Evolutionary conservation across 2,329 filamentous ascomycete species (phyloP).

Genomic region (Teratosphaeriaceae sp.): DNA sequence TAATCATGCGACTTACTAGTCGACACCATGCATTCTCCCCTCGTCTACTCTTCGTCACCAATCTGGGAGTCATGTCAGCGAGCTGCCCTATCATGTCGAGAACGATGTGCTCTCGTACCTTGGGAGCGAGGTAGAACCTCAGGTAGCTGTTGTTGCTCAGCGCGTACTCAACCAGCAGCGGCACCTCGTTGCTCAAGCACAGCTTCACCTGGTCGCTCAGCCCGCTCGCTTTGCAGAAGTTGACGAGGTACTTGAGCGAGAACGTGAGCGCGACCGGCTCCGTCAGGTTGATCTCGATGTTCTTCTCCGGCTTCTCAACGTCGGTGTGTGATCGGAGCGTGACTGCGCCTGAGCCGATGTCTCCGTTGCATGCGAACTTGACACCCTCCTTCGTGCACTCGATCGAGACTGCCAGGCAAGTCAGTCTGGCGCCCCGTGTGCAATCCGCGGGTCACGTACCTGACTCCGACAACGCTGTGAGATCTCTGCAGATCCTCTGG

Average conservation of each 20-base stretch:
- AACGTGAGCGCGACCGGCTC: conserved; percentile 95
- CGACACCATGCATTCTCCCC: not conserved
- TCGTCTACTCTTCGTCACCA: conserved; percentile 49
- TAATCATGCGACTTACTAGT: no score
- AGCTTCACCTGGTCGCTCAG: conserved; percentile 80
- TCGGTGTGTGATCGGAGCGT: conserved; percentile 83
- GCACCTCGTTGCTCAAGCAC: conserved; percentile 92
- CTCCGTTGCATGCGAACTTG: conserved; percentile 87
- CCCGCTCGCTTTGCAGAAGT: conserved; percentile 97
- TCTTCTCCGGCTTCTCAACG: conserved; percentile 79
- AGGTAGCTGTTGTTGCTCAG: conserved; percentile 78
- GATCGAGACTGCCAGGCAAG: conserved; percentile 65
- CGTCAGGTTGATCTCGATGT: conserved; percentile 81
- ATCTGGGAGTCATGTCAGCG: conserved; percentile 46
- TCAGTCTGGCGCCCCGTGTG: not conserved
- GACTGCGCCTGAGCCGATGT: conserved; percentile 93
- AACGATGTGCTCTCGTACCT: conserved; percentile 56
- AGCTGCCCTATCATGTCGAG: not conserved
- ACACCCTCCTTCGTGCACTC: conserved; percentile 96
- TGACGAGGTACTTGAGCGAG: conserved; percentile 98
- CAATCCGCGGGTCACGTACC: conserved; percentile 52
- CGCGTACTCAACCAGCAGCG: conserved; percentile 87
- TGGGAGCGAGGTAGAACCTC: conserved; percentile 96
- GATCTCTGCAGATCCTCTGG: conserved; percentile 87
- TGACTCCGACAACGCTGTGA: conserved; percentile 89